Percentiles rank a stretch among this genome's conserved stretches.
Conservation (phyloP, 495 filamentous ascomycete genomes). For the Podospora tetraspora region DNA sequence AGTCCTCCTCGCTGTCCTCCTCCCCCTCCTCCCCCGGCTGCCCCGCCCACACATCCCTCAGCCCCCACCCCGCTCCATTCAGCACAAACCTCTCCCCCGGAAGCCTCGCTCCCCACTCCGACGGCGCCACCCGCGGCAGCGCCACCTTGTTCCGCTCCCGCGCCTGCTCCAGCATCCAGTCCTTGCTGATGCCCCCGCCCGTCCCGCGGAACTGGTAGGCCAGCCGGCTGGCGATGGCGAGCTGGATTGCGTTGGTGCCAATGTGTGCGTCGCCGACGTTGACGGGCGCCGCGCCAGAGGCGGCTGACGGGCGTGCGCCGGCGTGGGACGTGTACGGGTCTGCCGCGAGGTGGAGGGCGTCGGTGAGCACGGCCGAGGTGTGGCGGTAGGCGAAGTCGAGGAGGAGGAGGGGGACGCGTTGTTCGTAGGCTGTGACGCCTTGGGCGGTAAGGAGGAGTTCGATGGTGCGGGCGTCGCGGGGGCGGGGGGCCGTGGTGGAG, state of each 20-base stretch:
- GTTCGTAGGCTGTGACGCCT: slow-evolving; percentile 85
- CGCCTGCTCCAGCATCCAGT: slow-evolving; percentile 79
- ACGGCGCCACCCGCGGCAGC: slow-evolving; percentile 63
- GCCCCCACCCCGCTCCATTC: slow-evolving; percentile 75
- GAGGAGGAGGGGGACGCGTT: slow-evolving; percentile 87
- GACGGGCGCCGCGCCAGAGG: slow-evolving; percentile 42
- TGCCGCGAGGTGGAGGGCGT: slow-evolving; percentile 58
- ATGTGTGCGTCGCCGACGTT: slow-evolving; percentile 43
- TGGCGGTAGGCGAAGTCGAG: slow-evolving; percentile 95
- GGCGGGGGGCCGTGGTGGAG: slow-evolving; percentile 62
- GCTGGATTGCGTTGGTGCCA: slow-evolving; percentile 42
- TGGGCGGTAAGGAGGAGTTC: slow-evolving; percentile 85
- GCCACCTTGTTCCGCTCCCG: slow-evolving; percentile 74
- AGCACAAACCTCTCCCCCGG: slow-evolving; percentile 90
- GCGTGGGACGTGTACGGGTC: slow-evolving; percentile 58
- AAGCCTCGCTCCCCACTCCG: slow-evolving; percentile 76
- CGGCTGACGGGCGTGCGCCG: slow-evolving; percentile 40
- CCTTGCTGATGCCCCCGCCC: slow-evolving; percentile 60
- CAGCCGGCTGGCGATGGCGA: slow-evolving; percentile 46
- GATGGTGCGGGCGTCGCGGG: slow-evolving; percentile 84
- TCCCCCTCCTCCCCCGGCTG: slow-evolving; percentile 43
- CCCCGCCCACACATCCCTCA: slow-evolving; percentile 70
- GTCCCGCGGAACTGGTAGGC: slow-evolving; percentile 49
- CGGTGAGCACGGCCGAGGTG: slow-evolving; percentile 57
- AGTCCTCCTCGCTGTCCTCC: slow-evolving; percentile 32